phyloP scores from a whole-genome alignment of 1,284 basidiomycete genomes.

The Tilletia setariae region DNA sequence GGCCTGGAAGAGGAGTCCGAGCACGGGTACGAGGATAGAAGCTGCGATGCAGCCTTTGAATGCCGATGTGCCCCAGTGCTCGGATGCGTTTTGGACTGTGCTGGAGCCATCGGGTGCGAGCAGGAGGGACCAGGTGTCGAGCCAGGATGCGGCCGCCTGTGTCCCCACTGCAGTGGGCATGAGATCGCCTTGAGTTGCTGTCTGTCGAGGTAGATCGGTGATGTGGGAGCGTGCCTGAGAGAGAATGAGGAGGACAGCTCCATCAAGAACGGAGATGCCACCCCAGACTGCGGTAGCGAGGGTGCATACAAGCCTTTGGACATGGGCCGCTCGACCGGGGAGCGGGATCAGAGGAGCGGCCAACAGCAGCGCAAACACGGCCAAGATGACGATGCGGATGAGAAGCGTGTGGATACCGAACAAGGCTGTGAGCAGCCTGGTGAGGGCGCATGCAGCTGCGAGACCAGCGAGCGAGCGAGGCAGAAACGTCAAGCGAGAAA shows the following conservation, averaged over 20 bases:
- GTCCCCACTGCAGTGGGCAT: neutral
- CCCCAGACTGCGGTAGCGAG: constrained; percentile 41
- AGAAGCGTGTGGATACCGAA: constrained; percentile 45
- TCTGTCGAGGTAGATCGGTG: neutral
- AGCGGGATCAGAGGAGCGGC: constrained; percentile 34
- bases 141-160: constrained; percentile 33
- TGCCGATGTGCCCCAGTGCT: constrained; percentile 36
- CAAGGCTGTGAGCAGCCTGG: constrained; percentile 40
- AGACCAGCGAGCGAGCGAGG: constrained; percentile 31
- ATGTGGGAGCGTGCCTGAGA: constrained; percentile 16
- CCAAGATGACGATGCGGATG: constrained; percentile 36
- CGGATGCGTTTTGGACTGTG: constrained; percentile 23
- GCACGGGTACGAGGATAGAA: constrained; percentile 29
- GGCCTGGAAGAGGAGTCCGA: constrained; percentile 39
- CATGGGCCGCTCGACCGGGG: constrained; percentile 21
- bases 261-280: constrained; percentile 37
- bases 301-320: constrained; percentile 41
- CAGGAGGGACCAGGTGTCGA: constrained; percentile 42
- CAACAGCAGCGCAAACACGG: constrained; percentile 32
- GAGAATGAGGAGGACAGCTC: constrained; percentile 39
- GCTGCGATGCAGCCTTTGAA: constrained; percentile 49
- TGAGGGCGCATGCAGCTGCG: constrained; percentile 29
- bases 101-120: constrained; percentile 29
- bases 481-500: constrained; percentile 32
- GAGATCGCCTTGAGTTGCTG: neutral